phyloP scores from a whole-genome alignment of 2,329 filamentous ascomycete species.

The Colletotrichum navitas region DNA sequence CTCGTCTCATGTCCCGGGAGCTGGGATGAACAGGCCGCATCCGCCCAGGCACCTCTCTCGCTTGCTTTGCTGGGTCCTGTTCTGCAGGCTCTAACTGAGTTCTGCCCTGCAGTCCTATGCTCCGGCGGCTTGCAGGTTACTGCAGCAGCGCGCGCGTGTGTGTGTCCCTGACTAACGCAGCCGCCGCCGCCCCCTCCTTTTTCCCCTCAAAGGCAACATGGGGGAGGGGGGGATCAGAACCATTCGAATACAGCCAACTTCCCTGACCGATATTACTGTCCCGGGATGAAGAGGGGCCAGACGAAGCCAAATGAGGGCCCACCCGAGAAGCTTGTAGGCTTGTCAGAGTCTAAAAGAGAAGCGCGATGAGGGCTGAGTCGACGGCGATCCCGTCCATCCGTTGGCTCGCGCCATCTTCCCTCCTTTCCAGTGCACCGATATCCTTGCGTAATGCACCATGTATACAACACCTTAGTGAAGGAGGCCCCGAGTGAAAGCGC shows the following conservation, averaged over 20 bases:
- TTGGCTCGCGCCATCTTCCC: background rate
- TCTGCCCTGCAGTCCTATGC: background rate
- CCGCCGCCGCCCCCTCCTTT: background rate
- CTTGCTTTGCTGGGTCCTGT: background rate
- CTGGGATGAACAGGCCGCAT: background rate
- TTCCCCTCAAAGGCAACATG: conserved; percentile 1
- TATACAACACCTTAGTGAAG: background rate
- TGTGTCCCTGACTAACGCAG: conserved; percentile 13
- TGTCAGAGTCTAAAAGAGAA: background rate
- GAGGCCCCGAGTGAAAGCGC: background rate
- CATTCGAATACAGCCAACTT: background rate
- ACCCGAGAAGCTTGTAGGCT: conserved; percentile 9
- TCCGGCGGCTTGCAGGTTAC: background rate
- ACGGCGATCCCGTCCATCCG: background rate
- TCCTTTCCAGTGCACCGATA: conserved; percentile 1
- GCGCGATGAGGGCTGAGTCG: conserved; percentile 2
- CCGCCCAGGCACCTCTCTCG: background rate
- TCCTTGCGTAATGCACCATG: background rate
- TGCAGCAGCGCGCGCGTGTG: no score
- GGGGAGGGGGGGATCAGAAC: background rate
- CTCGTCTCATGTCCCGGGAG: background rate
- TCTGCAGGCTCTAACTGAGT: background rate
- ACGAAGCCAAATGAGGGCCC: background rate
- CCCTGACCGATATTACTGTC: background rate
- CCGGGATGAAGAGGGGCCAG: background rate